These are phyloP conservation scores for Boletus edulis DNA, from an alignment of 768 basidiomycete species.

Conservation along the genomic window DNA sequence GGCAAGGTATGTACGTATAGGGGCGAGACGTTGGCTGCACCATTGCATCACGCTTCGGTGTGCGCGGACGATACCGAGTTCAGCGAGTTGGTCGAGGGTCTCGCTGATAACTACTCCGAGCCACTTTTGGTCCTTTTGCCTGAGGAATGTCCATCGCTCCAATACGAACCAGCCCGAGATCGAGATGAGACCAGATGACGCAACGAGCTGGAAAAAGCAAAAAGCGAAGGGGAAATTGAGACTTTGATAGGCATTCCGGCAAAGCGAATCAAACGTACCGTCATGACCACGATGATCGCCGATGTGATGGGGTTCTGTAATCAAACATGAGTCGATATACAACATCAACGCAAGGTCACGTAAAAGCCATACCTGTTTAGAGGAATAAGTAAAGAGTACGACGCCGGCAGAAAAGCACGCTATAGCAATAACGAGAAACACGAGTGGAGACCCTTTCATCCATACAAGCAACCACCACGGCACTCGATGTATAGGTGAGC, in stretches of 20 bases:
- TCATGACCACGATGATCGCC: constrained; percentile 70
- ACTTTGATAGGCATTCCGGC: background rate
- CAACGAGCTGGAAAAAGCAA: constrained; percentile 21
- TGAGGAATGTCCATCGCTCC: constrained; percentile 45
- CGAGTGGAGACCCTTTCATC: constrained; percentile 81
- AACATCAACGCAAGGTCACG: background rate
- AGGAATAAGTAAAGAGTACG: constrained; percentile 73
- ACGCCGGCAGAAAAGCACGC: constrained; percentile 79
- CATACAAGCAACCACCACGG: constrained; percentile 65
- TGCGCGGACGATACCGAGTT: constrained; percentile 24
- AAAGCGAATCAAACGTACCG: constrained; percentile 30
- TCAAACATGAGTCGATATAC: background rate
- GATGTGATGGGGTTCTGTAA: constrained; percentile 56
- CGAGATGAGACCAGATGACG: constrained; percentile 40
- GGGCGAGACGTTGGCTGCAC: constrained; percentile 17
- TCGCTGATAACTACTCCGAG: constrained; percentile 38
- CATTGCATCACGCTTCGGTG: constrained; percentile 21
- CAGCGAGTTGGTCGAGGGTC: constrained; percentile 18
- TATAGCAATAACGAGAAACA: constrained; percentile 80
- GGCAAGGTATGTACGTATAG: constrained; percentile 3
- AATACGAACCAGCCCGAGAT: constrained; percentile 52
- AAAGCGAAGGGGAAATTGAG: background rate
- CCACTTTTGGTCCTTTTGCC: constrained; percentile 46
- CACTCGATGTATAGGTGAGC: constrained; percentile 50
- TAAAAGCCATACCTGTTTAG: constrained; percentile 49